phyloP scores from a whole-genome alignment of 2,329 filamentous ascomycete genomes.

The Bipolaris gigantea region DNA sequence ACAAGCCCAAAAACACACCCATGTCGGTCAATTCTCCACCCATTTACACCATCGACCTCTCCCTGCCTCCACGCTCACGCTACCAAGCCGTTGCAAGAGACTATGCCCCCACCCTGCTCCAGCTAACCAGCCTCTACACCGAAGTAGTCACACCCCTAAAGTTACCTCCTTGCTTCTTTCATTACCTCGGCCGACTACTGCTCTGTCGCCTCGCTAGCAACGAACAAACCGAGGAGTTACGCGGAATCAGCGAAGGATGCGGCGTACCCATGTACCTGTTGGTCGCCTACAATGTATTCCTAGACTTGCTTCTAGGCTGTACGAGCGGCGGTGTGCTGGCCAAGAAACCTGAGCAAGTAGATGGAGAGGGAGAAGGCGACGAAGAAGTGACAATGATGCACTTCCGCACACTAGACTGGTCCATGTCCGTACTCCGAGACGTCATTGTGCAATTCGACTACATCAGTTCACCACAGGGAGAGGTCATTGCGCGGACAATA shows the following conservation, averaged over 20 bases:
- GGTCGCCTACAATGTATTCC: constrained; percentile 63
- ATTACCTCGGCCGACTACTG: constrained; percentile 50
- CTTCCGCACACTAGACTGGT: constrained; percentile 58
- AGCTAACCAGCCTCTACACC: constrained; percentile 56
- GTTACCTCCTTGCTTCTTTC: constrained; percentile 46
- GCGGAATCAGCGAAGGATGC: constrained; percentile 56
- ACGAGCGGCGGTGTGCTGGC: constrained; percentile 58
- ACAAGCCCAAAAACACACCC: not conserved
- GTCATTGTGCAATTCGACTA: constrained; percentile 49
- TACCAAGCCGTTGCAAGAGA: constrained; percentile 54
- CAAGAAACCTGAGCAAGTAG: constrained; percentile 8
- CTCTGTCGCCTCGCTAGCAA: constrained; percentile 55
- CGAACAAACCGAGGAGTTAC: constrained; percentile 65
- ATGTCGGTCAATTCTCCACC: constrained; percentile 29
- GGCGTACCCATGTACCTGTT: constrained; percentile 62
- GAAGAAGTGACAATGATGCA: constrained; percentile 51
- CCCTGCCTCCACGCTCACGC: constrained; percentile 55
- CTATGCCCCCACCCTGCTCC: constrained; percentile 50
- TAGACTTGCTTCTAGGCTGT: constrained; percentile 67
- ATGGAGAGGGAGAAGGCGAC: not conserved
- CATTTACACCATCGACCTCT: constrained; percentile 57
- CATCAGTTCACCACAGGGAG: constrained; percentile 34
- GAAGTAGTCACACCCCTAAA: constrained; percentile 46
- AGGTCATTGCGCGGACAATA: constrained; percentile 52
- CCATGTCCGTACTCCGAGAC: constrained; percentile 48